phyloP scores from a whole-genome alignment of 345 rosid genomes.

The Excoecaria agallocha region DNA sequence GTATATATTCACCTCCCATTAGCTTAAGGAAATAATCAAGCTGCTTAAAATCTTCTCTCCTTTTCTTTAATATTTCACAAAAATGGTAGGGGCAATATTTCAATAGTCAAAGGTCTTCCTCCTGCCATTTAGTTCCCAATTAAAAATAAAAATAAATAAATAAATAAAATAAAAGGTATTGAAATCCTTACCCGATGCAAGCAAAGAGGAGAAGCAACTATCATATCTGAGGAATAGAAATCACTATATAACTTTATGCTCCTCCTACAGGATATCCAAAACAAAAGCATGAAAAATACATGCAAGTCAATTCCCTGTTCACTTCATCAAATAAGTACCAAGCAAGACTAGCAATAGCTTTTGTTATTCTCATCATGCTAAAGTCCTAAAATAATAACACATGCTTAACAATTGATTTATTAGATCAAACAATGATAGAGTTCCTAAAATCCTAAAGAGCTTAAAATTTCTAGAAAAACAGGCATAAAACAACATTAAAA shows the following conservation, averaged over 20 bases:
- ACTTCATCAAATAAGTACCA: not conserved
- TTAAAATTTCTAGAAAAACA: not conserved
- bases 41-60: no score
- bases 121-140: not conserved
- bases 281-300: slow-evolving; percentile 6
- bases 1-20: no score
- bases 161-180: not conserved
- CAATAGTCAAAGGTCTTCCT: not conserved
- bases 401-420: not conserved
- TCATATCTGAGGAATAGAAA: slow-evolving; percentile 83
- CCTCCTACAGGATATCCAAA: slow-evolving; percentile 46
- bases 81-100: not conserved
- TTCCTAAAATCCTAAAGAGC: not conserved
- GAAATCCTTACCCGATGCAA: slow-evolving; percentile 50
- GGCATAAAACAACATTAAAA: no score
- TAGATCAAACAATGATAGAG: not conserved
- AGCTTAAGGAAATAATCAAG: no score
- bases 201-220: slow-evolving; percentile 83
- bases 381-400: not conserved
- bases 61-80: no score
- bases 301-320: not conserved
- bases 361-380: not conserved
- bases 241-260: slow-evolving; percentile 77
- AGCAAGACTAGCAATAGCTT: not conserved
- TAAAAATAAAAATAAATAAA: not conserved